Percentiles rank a stretch among this genome's conserved stretches.
phyloP scores from a whole-genome alignment of 306 rosid species.

The Spatholobus suberectus region DNA sequence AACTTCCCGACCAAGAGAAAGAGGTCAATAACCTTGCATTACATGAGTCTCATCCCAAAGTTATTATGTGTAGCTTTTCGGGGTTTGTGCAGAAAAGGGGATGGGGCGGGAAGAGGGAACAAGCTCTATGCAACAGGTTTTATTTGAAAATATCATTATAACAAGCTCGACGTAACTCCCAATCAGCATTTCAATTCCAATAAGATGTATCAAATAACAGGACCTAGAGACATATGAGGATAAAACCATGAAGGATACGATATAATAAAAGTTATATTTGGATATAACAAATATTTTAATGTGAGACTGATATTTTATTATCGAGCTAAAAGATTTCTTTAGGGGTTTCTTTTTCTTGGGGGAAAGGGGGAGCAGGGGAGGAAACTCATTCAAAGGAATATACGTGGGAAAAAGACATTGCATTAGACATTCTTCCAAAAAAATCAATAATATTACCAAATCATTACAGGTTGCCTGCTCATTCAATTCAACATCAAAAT shows the following conservation, averaged over 20 bases:
- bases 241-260: neutral
- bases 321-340: neutral
- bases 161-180: neutral
- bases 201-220: neutral
- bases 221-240: neutral
- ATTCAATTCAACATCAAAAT: slow-evolving; percentile 43
- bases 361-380: neutral
- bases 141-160: neutral
- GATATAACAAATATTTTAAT: neutral
- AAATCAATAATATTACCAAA: slow-evolving; percentile 48
- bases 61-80: neutral
- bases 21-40: neutral
- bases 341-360: neutral
- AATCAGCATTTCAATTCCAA: slow-evolving; percentile 13
- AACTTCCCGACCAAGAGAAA: slow-evolving; percentile 14
- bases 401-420: neutral
- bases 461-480: slow-evolving; percentile 39
- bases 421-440: slow-evolving; percentile 8
- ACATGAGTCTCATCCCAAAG: neutral
- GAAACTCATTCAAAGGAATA: neutral
- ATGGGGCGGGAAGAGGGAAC: neutral
- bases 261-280: neutral
- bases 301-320: neutral
- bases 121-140: neutral
- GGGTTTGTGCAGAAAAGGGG: neutral